Evolutionary conservation across 805 yeast genomes (phyloP), one percentile per base, ranked within the genome.

Genomic region (Yamadazyma laniorum): DNA sequence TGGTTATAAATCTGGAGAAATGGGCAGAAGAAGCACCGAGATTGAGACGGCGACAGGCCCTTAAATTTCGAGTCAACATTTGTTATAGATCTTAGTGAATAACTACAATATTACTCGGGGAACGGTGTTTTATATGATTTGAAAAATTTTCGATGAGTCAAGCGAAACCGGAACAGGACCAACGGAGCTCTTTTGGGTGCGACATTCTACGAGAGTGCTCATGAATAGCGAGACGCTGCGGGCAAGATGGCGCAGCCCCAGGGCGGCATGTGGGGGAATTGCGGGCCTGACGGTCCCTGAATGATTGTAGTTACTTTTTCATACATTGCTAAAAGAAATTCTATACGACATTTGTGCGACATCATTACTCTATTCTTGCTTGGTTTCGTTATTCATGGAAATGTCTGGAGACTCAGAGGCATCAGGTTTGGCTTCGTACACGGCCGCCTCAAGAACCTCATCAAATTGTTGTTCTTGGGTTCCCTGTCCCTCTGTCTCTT

Each of bases 61-160:
- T 55, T 28, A 52, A 36, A 42, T 44, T 51, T 40, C 56, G 53
- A 42, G 47, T 43, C 35, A 53, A 39, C 56, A 52, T 54, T 27
- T 32, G n/a, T n/a, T n/a, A n/a, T n/a, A n/a, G n/a, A n/a, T n/a
- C n/a, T n/a, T n/a, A n/a, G n/a, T n/a, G n/a, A n/a, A n/a, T 45
- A 34, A 31, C 18, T 18, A 7, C 22, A 29, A 15, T 19, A 16
- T 12, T 6, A 31, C 32, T 21, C 9, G 23, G 23, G 23, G 23
- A 21, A 21, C 9, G 23, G 29, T 3, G 6, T 25, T 16, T 37
- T 37, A 30, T 37, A 32, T 29, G 23, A 34, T 34, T 35, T 37
- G 32, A 44, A 44, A 44, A 48, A 35, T 47, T 49, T 49, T 48
- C 48, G 40, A 38, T 47, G 54, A 49, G 51, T 49, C 52, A 49